Conservation (phyloP, 108 stramenopile species). For the Cyclotella kingstonii region DNA sequence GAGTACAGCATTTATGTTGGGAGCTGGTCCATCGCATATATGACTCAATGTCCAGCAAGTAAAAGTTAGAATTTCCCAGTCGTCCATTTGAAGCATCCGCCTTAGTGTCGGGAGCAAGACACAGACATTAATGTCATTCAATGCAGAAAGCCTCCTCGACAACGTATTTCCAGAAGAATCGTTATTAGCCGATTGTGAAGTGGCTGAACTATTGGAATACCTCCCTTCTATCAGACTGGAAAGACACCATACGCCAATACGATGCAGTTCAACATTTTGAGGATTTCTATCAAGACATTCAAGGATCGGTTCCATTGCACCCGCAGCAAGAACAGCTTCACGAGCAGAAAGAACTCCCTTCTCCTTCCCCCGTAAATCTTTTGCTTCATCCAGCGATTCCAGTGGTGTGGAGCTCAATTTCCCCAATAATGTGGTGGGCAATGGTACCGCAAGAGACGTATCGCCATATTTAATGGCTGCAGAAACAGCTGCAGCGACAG, state of each 20-base stretch:
- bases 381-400: too few species aligned
- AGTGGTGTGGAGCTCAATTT: background rate
- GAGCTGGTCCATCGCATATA: slow-evolving; percentile 92
- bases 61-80: slow-evolving; percentile 90
- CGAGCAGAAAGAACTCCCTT: slow-evolving; percentile 57
- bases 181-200: slow-evolving; percentile 10
- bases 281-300: slow-evolving; percentile 65
- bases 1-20: slow-evolving; percentile 91
- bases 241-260: slow-evolving; percentile 80
- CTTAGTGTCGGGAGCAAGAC: slow-evolving; percentile 77
- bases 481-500: background rate
- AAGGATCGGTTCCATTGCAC: slow-evolving; percentile 69
- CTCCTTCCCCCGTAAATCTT: slow-evolving; percentile 21
- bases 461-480: background rate
- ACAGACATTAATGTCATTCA: slow-evolving; percentile 80
- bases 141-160: slow-evolving; percentile 46
- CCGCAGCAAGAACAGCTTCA: slow-evolving; percentile 83
- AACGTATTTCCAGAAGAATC: slow-evolving; percentile 19
- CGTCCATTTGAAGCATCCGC: slow-evolving; percentile 74
- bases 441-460: background rate
- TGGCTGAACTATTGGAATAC: slow-evolving; percentile 16
- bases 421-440: background rate
- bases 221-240: slow-evolving; percentile 70
- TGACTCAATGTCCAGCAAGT: slow-evolving; percentile 95
- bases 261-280: slow-evolving; percentile 63